These are phyloP conservation scores for Leptodontidium sp. DNA, from an alignment of 2,329 filamentous ascomycete species.

Conservation along the genomic window DNA sequence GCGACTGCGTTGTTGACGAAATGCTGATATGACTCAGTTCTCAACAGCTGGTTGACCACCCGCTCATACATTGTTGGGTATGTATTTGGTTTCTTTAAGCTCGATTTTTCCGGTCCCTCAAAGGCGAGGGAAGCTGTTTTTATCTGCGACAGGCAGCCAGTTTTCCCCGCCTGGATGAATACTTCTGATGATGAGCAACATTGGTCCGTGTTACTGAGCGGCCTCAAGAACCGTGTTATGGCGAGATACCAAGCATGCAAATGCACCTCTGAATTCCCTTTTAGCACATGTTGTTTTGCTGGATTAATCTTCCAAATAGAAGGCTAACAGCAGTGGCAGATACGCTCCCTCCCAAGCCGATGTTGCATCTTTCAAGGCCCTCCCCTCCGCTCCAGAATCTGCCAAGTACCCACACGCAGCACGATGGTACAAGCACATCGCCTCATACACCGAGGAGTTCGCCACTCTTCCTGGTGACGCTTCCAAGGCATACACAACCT, in stretches of 20 bases:
- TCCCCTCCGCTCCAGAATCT: conserved; percentile 77
- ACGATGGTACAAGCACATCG: conserved; percentile 99
- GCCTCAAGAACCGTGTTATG: conserved; percentile 90
- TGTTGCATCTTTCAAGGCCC: conserved; percentile 92
- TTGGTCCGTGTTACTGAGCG: conserved; percentile 97
- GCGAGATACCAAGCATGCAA: conserved; percentile 76
- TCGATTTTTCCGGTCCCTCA: conserved; percentile 33
- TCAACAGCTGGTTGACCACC: conserved; percentile 77
- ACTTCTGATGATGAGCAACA: conserved; percentile 76
- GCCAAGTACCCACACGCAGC: conserved; percentile 92
- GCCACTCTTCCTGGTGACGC: conserved; percentile 88
- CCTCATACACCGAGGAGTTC: conserved; percentile 93
- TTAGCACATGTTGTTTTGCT: conserved; percentile 33
- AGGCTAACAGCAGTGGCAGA: conserved; percentile 49
- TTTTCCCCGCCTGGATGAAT: conserved; percentile 15
- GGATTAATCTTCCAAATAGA: conserved; percentile 29
- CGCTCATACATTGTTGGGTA: conserved; percentile 87
- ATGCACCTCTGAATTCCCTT: conserved; percentile 75
- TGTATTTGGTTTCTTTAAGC: conserved; percentile 50
- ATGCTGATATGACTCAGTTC: conserved; percentile 58
- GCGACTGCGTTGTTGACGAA: conserved; percentile 6
- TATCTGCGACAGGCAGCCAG: conserved; percentile 27
- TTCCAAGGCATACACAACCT: conserved; percentile 85
- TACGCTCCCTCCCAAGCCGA: conserved; percentile 86
- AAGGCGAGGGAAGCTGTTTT: conserved; percentile 20